Conservation (phyloP, 495 filamentous ascomycete genomes). For the Aspergillus nanangensis region DNA sequence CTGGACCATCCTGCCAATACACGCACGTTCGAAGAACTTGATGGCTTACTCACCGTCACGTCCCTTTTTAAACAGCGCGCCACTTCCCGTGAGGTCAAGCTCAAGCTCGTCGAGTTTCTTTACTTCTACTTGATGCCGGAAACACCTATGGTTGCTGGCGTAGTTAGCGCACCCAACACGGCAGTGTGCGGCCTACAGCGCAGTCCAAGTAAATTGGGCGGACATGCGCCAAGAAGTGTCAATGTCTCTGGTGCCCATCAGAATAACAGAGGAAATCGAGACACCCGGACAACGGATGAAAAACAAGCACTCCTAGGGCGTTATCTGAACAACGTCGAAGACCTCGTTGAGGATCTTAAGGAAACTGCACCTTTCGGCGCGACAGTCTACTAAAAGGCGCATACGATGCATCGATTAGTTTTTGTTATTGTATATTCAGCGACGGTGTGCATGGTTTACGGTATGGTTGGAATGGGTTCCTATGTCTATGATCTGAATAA, state of each 20-base stretch:
- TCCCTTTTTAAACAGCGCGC: constrained; percentile 82
- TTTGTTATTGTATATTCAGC: constrained; percentile 15
- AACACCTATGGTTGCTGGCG: constrained; percentile 48
- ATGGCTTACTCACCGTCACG: constrained; percentile 89
- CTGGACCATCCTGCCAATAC: constrained; percentile 80
- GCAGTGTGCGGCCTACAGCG: constrained; percentile 49
- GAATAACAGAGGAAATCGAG: constrained; percentile 30
- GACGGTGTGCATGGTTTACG: constrained; percentile 16
- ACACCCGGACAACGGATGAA: constrained; percentile 72
- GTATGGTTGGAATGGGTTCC: constrained; percentile 8
- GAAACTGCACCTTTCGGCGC: constrained; percentile 59
- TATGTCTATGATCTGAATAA: constrained; percentile 1
- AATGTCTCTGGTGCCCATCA: constrained; percentile 32
- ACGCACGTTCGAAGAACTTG: constrained; percentile 86
- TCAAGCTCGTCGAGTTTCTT: constrained; percentile 89
- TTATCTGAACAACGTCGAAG: constrained; percentile 86
- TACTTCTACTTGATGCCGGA: constrained; percentile 99
- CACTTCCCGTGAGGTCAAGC: constrained; percentile 82
- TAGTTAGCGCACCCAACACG: constrained; percentile 35
- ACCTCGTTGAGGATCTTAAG: constrained; percentile 83
- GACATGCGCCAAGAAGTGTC: constrained; percentile 32
- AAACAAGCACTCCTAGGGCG: constrained; percentile 80
- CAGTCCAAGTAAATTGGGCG: constrained; percentile 66
- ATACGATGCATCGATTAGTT: constrained; percentile 8
- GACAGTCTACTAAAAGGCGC: constrained; percentile 33